Evolutionary conservation across 179 eudicot species (phyloP).

Genomic region (Beta lomatogona): DNA sequence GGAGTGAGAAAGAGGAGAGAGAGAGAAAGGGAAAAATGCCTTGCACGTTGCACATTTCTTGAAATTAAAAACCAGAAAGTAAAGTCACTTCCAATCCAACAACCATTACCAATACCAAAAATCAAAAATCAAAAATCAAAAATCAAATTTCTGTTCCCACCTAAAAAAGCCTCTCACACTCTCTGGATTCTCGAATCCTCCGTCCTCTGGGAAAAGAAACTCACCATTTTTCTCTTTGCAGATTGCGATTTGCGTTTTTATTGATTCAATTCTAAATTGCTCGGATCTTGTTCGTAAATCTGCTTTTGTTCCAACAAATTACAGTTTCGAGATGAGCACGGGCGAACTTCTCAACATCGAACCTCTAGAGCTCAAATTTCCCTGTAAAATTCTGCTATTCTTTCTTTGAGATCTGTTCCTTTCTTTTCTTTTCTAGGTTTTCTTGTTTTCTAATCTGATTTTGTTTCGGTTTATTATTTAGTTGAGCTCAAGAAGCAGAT

Average conservation of each 20-base stretch:
- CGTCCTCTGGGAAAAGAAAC: background rate
- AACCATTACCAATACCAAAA: background rate
- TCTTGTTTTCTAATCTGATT: background rate
- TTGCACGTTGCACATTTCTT: slow-evolving; percentile 6
- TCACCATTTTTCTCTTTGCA: too few relatives aligned
- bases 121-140: too few relatives aligned
- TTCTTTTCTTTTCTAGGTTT: background rate
- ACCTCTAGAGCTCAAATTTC: slow-evolving; percentile 67
- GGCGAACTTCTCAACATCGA: slow-evolving; percentile 76
- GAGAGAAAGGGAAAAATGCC: background rate
- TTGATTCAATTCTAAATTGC: background rate
- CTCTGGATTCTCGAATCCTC: slow-evolving; percentile 3
- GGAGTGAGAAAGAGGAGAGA: background rate
- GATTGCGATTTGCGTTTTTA: background rate
- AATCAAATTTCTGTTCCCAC: background rate
- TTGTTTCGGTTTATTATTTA: slow-evolving; percentile 28
- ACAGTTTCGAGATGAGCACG: slow-evolving; percentile 49
- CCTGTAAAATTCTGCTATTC: slow-evolving; percentile 34
- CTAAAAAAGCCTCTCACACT: background rate
- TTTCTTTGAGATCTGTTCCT: background rate
- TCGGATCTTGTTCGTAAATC: background rate
- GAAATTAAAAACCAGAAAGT: background rate
- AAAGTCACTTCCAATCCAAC: background rate
- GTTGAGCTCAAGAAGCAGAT: slow-evolving; percentile 82
- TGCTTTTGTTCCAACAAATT: background rate